A percentile compares a stretch with the other conserved stretches of the same genome.
Evolutionary conservation across 106 monocot genomes (phyloP).

Genomic region (Hemerocallis citrina): DNA sequence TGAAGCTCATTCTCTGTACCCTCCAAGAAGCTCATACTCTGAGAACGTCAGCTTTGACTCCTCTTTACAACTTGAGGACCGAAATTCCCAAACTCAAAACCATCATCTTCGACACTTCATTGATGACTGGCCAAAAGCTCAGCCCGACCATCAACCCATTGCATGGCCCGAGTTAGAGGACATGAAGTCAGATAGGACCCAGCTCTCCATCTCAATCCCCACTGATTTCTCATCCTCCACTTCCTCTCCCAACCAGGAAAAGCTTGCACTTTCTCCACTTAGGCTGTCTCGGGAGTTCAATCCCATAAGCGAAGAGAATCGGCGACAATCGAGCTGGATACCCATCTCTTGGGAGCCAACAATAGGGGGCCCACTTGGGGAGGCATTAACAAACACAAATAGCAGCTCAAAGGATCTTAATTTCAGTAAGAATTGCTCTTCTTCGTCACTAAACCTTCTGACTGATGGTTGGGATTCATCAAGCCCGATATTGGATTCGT

Average conservation of each 20-base stretch:
- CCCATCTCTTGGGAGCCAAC: slow-evolving; percentile 69
- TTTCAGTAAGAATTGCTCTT: slow-evolving; percentile 29
- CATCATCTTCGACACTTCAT: slow-evolving; percentile 52
- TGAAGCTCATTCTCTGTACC: slow-evolving; percentile 28
- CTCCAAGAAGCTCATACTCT: slow-evolving; percentile 23
- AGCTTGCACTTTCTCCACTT: slow-evolving; percentile 33
- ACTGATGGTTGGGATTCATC: slow-evolving; percentile 54
- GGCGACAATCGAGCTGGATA: slow-evolving; percentile 27
- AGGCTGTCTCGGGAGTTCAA: slow-evolving; percentile 35
- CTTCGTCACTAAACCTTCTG: slow-evolving; percentile 50
- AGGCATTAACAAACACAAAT: slow-evolving; percentile 66
- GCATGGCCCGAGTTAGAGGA: slow-evolving; percentile 35
- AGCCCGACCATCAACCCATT: slow-evolving; percentile 18
- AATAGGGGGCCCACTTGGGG: slow-evolving; percentile 82
- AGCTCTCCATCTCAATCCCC: slow-evolving; percentile 81
- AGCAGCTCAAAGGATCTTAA: slow-evolving; percentile 26
- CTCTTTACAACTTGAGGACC: slow-evolving; percentile 5
- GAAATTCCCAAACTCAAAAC: slow-evolving; percentile 11
- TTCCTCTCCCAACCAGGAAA: slow-evolving; percentile 41
- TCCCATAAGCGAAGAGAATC: slow-evolving; percentile 17
- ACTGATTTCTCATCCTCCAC: slow-evolving; percentile 56
- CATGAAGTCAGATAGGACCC: slow-evolving; percentile 38
- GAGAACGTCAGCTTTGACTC: slow-evolving; percentile 20
- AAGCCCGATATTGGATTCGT: slow-evolving; percentile 37
- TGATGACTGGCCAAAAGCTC: slow-evolving; percentile 55